Conservation (phyloP, 805 yeast genomes). For the Lipomyces kockii region DNA sequence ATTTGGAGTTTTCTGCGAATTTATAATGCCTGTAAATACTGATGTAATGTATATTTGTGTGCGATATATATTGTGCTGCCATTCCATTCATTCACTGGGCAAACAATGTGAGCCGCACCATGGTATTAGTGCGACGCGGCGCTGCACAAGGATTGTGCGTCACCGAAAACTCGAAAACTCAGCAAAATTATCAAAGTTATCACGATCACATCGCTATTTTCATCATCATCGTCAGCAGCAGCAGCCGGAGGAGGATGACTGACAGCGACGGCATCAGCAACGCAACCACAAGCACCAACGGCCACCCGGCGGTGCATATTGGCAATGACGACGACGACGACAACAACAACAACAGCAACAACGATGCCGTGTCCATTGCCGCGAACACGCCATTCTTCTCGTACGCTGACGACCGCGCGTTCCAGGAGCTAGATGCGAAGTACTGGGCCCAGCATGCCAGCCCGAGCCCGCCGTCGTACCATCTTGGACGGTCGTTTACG, state of each 20-base stretch:
- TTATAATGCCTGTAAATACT: neutral
- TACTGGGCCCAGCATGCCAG: constrained; percentile 33
- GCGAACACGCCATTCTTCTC: constrained; percentile 30
- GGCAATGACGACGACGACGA: neutral
- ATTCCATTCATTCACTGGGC: no score
- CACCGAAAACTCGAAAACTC: no score
- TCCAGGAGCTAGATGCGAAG: constrained; percentile 32
- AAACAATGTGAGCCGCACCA: no score
- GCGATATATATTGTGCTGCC: no score
- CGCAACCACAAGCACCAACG: neutral
- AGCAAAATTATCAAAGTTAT: no score
- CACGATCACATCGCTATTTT: neutral
- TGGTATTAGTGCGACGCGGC: no score
- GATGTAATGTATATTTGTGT: neutral
- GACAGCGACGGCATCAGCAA: neutral
- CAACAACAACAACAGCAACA: no score
- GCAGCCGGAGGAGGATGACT: neutral
- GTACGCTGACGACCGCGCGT: constrained; percentile 33
- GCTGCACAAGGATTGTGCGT: no score
- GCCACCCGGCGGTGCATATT: neutral
- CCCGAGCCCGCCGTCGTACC: constrained; percentile 10
- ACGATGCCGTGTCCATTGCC: neutral
- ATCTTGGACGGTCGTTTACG: constrained; percentile 18
- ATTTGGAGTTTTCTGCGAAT: neutral
- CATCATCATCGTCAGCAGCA: neutral